phyloP scores from a whole-genome alignment of 2,329 filamentous ascomycete species.

The Blumeria hordei region DNA sequence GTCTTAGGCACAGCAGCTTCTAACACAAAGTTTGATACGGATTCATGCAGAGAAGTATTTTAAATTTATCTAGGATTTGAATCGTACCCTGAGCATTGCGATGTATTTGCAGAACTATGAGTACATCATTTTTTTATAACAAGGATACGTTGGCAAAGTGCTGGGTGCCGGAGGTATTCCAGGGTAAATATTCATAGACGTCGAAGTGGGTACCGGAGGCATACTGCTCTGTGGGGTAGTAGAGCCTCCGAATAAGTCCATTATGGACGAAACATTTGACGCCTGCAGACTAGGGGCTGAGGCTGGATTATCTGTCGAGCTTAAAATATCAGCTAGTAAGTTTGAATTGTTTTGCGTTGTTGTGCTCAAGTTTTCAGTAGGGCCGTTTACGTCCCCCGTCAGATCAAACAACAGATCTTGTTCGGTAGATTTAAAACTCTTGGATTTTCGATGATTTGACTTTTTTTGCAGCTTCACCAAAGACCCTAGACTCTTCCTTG shows the following conservation, averaged over 20 bases:
- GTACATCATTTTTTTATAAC: conserved; percentile 70
- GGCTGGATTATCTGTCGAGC: conserved; percentile 33
- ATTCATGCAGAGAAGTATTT: conserved; percentile 38
- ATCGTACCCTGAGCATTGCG: conserved; percentile 56
- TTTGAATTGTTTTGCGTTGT: conserved; percentile 51
- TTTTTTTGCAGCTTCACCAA: conserved; percentile 58
- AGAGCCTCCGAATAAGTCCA: conserved; percentile 57
- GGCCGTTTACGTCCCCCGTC: conserved; percentile 59
- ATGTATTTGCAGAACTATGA: conserved; percentile 62
- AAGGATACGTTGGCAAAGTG: conserved; percentile 34
- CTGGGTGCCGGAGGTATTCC: conserved; percentile 25
- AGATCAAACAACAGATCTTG: conserved; percentile 80
- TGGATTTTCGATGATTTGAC: conserved; percentile 48
- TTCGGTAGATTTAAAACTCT: conserved; percentile 60
- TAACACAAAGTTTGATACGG: conserved; percentile 52
- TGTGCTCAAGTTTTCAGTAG: conserved; percentile 31
- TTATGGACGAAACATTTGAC: conserved; percentile 46
- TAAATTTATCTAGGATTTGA: conserved; percentile 65
- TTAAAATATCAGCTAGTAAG: conserved; percentile 75
- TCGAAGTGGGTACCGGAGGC: conserved; percentile 22
- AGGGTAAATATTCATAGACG: conserved; percentile 20
- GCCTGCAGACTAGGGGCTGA: conserved; percentile 25
- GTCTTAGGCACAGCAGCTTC: conserved; percentile 93
- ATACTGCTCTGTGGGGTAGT: conserved; percentile 22
- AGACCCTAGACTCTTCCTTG: conserved; percentile 74